Evolutionary conservation across 495 filamentous ascomycete species (phyloP), one percentile per base, ranked within the genome.

Genomic region (Penicillium manginii): DNA sequence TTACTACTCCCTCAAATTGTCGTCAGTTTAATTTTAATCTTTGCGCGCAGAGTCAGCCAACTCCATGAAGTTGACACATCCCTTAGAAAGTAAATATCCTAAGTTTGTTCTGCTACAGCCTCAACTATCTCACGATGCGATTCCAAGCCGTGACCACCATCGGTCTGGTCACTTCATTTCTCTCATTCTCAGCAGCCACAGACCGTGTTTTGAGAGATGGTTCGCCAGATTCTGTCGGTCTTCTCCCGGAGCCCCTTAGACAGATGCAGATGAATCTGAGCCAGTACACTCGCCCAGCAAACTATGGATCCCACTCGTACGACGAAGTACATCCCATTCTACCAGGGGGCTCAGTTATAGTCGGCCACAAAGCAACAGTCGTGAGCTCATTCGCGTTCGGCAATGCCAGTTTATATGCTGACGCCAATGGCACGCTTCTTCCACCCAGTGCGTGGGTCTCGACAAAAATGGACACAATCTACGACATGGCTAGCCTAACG

Each of bases 401-500:
- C 26, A 64, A 71, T 46, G 47, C 57, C 17, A 68, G 59, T 46
- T 45, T 68, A 26, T 71, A 68, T 40, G 65, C 68, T 33, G 53
- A 64, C 52, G 60, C 66, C 49, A 62, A 66, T 45, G 68, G 67
- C 21, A 68, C 65, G 15, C 52, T 65, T 26, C 58, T 71, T 12
- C 60, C 65, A 14, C n/a, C 17, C 17, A 9, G 55, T 19, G 57
- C 63, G 22, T 50, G 53, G 53, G 56, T 58, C 33, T 49, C 64
- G 8, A 32, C 65, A 26, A 54, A 49, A 15, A 57, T 68, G 26
- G 60, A 71, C 35, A 71, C 68, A 1, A 66, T 71, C 5, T 68
- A 68, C 47, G 65, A 71, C 35, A 66, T 71, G 63, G 68, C 68
- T 23, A 71, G 68, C 49, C 58, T 71, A 9, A 71, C 68, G 39